Percentiles rank a stretch among this genome's conserved stretches.
phyloP scores from a whole-genome alignment of 257 asterid species.

The Plectranthus barbatus region DNA sequence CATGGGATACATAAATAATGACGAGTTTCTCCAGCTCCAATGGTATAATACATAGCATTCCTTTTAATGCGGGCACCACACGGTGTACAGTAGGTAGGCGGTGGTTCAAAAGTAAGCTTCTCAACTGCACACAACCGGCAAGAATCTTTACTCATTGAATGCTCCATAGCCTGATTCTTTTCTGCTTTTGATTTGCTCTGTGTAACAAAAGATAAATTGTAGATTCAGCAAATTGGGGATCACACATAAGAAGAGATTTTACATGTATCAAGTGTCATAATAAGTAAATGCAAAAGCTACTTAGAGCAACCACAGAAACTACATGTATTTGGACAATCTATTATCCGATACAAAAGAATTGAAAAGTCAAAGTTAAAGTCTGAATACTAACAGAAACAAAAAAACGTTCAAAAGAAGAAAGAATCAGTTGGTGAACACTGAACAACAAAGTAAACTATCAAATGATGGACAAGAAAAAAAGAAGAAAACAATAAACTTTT shows the following conservation, averaged over 20 bases:
- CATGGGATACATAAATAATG: conserved; percentile 85
- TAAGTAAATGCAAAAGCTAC: background rate
- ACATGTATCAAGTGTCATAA: conserved; percentile 5
- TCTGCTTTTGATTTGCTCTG: conserved; percentile 97
- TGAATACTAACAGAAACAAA: background rate
- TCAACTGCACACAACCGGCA: conserved; percentile 99
- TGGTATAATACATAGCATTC: conserved; percentile 84
- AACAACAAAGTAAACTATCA: no score
- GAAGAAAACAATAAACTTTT: background rate
- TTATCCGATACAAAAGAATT: conserved; percentile 3
- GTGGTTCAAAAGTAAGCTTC: conserved; percentile 95
- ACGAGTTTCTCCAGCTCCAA: conserved; percentile 86
- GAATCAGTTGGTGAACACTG: background rate
- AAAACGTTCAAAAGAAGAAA: background rate
- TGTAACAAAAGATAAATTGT: conserved; percentile 17
- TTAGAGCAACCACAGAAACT: conserved; percentile 4
- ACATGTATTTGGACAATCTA: conserved; percentile 3
- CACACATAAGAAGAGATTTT: background rate
- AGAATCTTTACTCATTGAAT: conserved; percentile 80
- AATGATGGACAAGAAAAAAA: background rate
- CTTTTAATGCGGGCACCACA: conserved; percentile 95
- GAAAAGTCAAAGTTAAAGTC: background rate
- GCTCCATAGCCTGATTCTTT: conserved; percentile 93
- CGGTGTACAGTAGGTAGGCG: conserved; percentile 84
- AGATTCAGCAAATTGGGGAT: background rate